A percentile compares a stretch with the other conserved stretches of the same genome.
Conservation (phyloP, 768 basidiomycete species). For the Boletus sensibilis region DNA sequence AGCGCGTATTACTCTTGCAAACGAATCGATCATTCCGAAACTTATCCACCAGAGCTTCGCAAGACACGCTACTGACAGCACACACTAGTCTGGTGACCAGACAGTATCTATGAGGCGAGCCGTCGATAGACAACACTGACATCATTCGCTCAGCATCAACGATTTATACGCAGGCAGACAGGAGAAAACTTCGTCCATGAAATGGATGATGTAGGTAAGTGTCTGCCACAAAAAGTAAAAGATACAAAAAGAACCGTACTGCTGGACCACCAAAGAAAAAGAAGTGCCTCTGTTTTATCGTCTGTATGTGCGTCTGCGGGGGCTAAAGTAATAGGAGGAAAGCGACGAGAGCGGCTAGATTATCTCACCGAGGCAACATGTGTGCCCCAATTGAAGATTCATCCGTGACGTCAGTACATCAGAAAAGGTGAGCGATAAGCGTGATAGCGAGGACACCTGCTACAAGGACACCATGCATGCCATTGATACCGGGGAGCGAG, state of each 20-base stretch:
- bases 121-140: no score
- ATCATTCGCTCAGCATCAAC: neutral
- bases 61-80: neutral
- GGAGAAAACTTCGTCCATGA: neutral
- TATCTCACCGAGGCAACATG: neutral
- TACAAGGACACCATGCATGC: constrained; percentile 13
- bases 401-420: constrained; percentile 4
- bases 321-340: neutral
- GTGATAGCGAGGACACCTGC: constrained; percentile 11
- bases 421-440: constrained; percentile 22
- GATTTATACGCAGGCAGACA: neutral
- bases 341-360: neutral
- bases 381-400: neutral
- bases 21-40: neutral
- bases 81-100: no score
- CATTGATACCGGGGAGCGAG: constrained; percentile 4
- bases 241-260: neutral
- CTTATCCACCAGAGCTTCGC: neutral
- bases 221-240: neutral
- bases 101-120: no score
- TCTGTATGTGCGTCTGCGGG: neutral
- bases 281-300: neutral
- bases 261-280: neutral
- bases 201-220: neutral
- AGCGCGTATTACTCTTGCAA: neutral